Base-by-base conservation (phyloP, 2,329 filamentous ascomycete genomes). In the Thermoascus crustaceus region DNA sequence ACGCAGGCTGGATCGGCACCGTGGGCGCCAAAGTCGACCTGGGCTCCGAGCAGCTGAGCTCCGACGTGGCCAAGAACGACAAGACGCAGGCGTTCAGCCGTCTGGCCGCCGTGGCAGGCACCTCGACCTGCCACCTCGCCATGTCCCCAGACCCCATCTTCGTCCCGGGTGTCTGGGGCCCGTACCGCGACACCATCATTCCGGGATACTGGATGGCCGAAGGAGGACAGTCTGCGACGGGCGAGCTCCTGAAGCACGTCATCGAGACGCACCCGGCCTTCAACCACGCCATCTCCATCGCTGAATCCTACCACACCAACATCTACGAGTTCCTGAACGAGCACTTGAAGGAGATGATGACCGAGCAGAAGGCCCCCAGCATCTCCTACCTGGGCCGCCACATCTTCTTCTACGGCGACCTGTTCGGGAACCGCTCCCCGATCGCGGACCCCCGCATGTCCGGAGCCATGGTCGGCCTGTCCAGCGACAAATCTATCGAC, bases 391-490 rank as follows among this genome's bases (percentile, higher is more conserved):
- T 98, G 2, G 87, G 80, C 8, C 84, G 89, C 6, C 89, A 98
- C 63, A 83, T 94, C 67, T 98, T 98, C 76, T 93, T 98, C 69
- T 98, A 98, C 60, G 91, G 91, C 44, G 91, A 98, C 56, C 73
- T 96, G 3, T 96, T 93, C 74, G 91, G 91, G 42, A 98, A 98
- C 67, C 81, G 91, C 25, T 94, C 87, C 13, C 91, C 91, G 1
- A 76, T 98, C 39, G 89, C 91, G 3, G 88, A 98, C 55, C 73
- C 89, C 17, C 83, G 79, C 64, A 98, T 98, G 91, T 83, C 82
- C 47, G 91, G 91, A 17, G 79, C 85, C 5, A 76, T 94, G 44
- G 80, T 95, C 43, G 91, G 91, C 11, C 69, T 98, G 40, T 85
- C 80, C 54, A 85, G 78, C 48, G 89, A 96, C 66, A 88, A 85